A percentile compares a stretch with the other conserved stretches of the same genome.
phyloP scores from a whole-genome alignment of 116 monocot species.

The Phalaenopsis hybrid region DNA sequence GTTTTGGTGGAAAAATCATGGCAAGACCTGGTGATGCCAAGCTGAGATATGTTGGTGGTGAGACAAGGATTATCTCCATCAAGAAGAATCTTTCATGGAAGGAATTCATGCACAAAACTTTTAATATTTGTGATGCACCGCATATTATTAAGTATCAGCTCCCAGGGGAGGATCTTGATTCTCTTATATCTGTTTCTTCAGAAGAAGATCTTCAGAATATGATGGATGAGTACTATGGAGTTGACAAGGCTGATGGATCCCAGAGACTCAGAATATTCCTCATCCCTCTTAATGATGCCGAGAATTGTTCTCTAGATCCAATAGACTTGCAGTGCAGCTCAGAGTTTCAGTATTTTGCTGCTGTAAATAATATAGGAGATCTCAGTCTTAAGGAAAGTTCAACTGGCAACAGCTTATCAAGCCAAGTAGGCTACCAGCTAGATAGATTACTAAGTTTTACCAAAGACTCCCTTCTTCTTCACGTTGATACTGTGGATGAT shows the following conservation, averaged over 20 bases:
- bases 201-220: conserved; percentile 96
- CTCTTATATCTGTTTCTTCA: conserved; percentile 81
- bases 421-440: conserved; percentile 27
- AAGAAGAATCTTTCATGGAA: conserved; percentile 41
- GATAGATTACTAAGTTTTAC: conserved; percentile 38
- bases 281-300: conserved; percentile 54
- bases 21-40: conserved; percentile 85
- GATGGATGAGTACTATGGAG: conserved; percentile 80
- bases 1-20: conserved; percentile 89
- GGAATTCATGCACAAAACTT: conserved; percentile 65
- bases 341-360: conserved; percentile 71
- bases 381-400: conserved; percentile 42
- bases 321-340: conserved; percentile 31
- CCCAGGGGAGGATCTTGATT: conserved; percentile 93
- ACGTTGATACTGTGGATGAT: conserved; percentile 23
- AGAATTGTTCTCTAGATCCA: conserved; percentile 34
- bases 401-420: conserved; percentile 43
- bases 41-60: conserved; percentile 85
- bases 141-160: conserved; percentile 91
- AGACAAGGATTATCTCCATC: conserved; percentile 64
- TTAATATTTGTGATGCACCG: conserved; percentile 48
- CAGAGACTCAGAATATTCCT: conserved; percentile 69
- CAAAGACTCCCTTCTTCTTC: conserved; percentile 27
- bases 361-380: conserved; percentile 78
- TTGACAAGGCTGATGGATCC: conserved; percentile 56